Conservation (phyloP, 495 filamentous ascomycete genomes). For the Ascodesmis nigricans region DNA sequence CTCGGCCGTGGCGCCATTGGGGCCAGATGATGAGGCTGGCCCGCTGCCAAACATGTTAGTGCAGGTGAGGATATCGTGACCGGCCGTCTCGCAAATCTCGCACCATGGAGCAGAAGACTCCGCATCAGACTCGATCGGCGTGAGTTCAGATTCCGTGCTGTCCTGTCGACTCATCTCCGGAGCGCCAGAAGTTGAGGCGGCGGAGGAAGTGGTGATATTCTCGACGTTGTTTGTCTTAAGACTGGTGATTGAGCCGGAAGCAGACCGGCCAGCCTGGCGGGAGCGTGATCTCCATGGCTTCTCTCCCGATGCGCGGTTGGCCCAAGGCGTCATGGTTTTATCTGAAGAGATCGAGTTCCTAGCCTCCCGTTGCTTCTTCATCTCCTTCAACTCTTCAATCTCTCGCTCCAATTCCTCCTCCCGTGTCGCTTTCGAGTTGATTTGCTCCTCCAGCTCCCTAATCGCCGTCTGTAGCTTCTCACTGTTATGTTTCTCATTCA, state of each 20-base stretch:
- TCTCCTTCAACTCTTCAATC: constrained; percentile 38
- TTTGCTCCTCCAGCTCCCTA: constrained; percentile 43
- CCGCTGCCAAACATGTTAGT: constrained; percentile 56
- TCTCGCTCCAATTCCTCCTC: constrained; percentile 86
- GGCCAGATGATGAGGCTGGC: constrained; percentile 16
- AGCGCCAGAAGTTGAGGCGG: too few relatives aligned
- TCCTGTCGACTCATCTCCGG: too few relatives aligned
- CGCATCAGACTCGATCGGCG: constrained; percentile 24
- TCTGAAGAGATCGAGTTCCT: constrained; percentile 17
- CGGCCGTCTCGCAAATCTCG: constrained; percentile 84
- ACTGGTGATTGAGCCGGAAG: too few relatives aligned
- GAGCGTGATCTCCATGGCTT: constrained; percentile 7
- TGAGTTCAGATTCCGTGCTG: constrained; percentile 2
- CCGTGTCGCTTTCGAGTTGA: constrained; percentile 47
- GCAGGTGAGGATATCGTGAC: constrained; percentile 85
- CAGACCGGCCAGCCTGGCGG: background rate
- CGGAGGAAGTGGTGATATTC: too few relatives aligned
- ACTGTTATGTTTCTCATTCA: constrained; percentile 31
- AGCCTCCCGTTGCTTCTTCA: constrained; percentile 15
- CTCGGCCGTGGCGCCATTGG: constrained; percentile 11
- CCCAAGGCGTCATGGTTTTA: constrained; percentile 12
- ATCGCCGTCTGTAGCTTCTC: constrained; percentile 59
- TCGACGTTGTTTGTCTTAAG: too few relatives aligned
- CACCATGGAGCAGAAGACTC: constrained; percentile 54
- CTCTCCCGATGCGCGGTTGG: constrained; percentile 10